Evolutionary conservation across 2,329 filamentous ascomycete species (phyloP).

Genomic region (Trichophyton benhamiae): DNA sequence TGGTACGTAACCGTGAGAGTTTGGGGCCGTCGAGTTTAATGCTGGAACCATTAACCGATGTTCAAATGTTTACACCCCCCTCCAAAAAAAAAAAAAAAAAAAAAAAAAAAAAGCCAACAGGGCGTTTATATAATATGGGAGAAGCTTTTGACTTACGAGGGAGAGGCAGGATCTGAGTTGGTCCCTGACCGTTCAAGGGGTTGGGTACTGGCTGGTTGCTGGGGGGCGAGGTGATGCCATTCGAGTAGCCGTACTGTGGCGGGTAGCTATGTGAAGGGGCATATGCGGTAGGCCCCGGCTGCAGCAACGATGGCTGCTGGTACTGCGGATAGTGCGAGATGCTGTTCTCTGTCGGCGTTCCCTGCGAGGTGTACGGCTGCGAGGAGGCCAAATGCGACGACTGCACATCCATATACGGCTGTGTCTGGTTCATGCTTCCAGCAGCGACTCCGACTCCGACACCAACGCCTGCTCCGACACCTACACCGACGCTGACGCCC

Average conservation of each 20-base stretch:
- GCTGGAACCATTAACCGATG: conserved; percentile 5
- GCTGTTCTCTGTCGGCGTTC: conserved; percentile 57
- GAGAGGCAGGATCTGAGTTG: conserved; percentile 59
- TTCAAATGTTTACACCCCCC: not conserved
- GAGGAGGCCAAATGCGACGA: conserved; percentile 64
- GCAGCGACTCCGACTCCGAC: conserved; percentile 14
- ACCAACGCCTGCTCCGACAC: not conserved
- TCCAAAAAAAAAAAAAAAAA: too few relatives aligned
- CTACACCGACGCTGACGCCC: conserved; percentile 28
- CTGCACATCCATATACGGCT: conserved; percentile 75
- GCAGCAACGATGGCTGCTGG: conserved; percentile 59
- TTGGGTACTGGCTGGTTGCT: conserved; percentile 55
- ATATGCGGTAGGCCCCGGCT: conserved; percentile 60
- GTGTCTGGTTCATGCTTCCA: conserved; percentile 65
- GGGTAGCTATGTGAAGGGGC: conserved; percentile 48
- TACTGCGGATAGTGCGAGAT: conserved; percentile 69
- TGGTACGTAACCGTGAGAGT: conserved; percentile 29
- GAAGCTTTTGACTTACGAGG: conserved; percentile 30
- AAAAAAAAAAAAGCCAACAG: not conserved
- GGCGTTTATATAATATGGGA: too few relatives aligned
- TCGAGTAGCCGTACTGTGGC: conserved; percentile 58
- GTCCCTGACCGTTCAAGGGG: conserved; percentile 53
- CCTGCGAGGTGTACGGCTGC: conserved; percentile 61
- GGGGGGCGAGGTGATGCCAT: conserved; percentile 70
- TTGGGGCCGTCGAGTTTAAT: conserved; percentile 19